Evolutionary conservation across 2,329 filamentous ascomycete species (phyloP).

Genomic region (Xylaria arbuscula): DNA sequence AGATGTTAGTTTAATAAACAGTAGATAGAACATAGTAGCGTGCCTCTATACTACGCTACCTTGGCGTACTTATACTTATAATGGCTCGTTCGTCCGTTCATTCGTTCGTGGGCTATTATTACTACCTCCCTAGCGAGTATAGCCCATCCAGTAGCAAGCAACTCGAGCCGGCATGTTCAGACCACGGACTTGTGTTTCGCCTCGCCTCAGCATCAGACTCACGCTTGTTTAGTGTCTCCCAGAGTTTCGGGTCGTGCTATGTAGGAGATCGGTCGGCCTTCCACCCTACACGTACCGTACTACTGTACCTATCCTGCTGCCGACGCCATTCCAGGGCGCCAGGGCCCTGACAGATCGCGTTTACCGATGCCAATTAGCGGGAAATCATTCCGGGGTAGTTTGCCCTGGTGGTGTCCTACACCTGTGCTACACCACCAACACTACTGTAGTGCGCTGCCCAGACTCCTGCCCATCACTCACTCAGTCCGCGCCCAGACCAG

Average conservation of each 20-base stretch:
- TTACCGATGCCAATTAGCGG: conserved; percentile 47
- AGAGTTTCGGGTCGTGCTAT: conserved; percentile 47
- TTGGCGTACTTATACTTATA: no score
- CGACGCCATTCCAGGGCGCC: conserved; percentile 46
- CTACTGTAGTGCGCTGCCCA: conserved; percentile 1
- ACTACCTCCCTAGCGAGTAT: no score
- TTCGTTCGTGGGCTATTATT: conserved; percentile 29
- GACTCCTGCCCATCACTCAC: background rate
- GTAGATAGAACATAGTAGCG: background rate
- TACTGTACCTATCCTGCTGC: conserved; percentile 41
- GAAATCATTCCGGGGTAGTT: conserved; percentile 53
- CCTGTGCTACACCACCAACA: background rate
- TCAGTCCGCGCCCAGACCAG: conserved; percentile 22
- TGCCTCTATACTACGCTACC: background rate
- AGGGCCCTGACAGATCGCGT: conserved; percentile 51
- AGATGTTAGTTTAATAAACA: no score
- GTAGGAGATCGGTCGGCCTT: conserved; percentile 44
- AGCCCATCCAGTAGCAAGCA: conserved; percentile 12
- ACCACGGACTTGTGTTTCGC: conserved; percentile 30
- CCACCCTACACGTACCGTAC: conserved; percentile 24
- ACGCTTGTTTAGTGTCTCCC: conserved; percentile 52
- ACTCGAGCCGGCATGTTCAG: conserved; percentile 30
- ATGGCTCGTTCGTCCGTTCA: background rate
- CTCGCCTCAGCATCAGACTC: conserved; percentile 48
- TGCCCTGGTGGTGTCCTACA: conserved; percentile 22